Conservation (phyloP, 2,329 filamentous ascomycete species). For the Keithomyces neogunnii region DNA sequence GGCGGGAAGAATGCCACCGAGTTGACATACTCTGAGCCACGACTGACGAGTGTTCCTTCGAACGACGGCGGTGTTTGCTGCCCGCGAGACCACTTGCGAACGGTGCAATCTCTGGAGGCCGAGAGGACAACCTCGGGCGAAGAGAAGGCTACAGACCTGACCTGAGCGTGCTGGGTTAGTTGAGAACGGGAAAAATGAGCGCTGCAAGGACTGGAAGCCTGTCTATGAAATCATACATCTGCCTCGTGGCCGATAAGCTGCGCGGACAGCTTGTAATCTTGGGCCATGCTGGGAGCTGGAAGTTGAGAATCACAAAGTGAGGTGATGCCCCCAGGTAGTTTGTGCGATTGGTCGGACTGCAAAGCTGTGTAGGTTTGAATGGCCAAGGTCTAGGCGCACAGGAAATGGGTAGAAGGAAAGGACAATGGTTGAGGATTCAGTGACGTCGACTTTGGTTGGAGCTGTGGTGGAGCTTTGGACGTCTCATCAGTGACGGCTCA, state of each 20-base stretch:
- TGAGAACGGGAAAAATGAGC: background rate
- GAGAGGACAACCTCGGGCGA: slow-evolving; percentile 65
- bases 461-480: no score
- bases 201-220: no score
- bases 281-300: slow-evolving; percentile 46
- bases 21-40: slow-evolving; percentile 83
- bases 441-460: no score
- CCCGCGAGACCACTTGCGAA: slow-evolving; percentile 73
- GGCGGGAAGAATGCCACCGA: slow-evolving; percentile 69
- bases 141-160: slow-evolving; percentile 78
- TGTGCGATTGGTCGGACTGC: background rate
- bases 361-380: background rate
- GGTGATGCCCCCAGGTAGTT: slow-evolving; percentile 3
- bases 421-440: no score
- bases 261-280: slow-evolving; percentile 87
- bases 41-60: slow-evolving; percentile 68
- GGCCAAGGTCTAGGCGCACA: background rate
- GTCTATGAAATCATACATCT: slow-evolving; percentile 58
- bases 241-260: slow-evolving; percentile 83
- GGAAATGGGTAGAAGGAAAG: background rate
- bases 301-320: slow-evolving; percentile 1
- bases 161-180: slow-evolving; percentile 42
- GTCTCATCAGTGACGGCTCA: no score
- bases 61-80: slow-evolving; percentile 60
- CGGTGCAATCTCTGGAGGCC: slow-evolving; percentile 84